A percentile compares a stretch with the other conserved stretches of the same genome.
These are phyloP conservation scores for Babesia bigemina DNA, from an alignment of 169 alveolate species.

Conservation along the genomic window DNA sequence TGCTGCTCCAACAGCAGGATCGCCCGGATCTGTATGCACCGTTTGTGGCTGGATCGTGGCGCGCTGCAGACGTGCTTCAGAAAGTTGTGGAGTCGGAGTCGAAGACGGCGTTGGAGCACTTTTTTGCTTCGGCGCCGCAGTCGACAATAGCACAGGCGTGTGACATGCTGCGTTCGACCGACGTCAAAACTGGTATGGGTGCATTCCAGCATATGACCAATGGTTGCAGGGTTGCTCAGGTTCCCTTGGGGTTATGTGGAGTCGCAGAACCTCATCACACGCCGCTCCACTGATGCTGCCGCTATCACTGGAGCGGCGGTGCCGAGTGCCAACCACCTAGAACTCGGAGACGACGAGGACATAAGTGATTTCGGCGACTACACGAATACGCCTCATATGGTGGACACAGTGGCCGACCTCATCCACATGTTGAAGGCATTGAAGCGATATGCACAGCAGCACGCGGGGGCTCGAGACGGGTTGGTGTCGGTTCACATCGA, in stretches of 20 bases:
- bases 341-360: not conserved
- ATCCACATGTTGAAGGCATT: slow-evolving; percentile 4
- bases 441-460: slow-evolving; percentile 11
- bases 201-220: not conserved
- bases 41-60: slow-evolving; percentile 46
- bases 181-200: slow-evolving; percentile 33
- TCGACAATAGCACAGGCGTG: slow-evolving; percentile 15
- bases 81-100: slow-evolving; percentile 30
- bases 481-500: slow-evolving; percentile 54
- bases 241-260: slow-evolving; percentile 59
- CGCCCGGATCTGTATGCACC: slow-evolving; percentile 33
- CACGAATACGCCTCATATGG: not conserved
- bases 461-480: not conserved
- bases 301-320: not conserved
- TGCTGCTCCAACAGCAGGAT: not conserved
- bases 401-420: slow-evolving; percentile 33
- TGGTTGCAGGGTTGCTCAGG: slow-evolving; percentile 37
- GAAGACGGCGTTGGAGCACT: slow-evolving; percentile 30
- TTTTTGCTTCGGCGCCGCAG: slow-evolving; percentile 24
- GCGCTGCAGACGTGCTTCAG: slow-evolving; percentile 32
- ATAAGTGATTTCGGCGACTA: not conserved
- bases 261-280: slow-evolving; percentile 4
- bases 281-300: not conserved
- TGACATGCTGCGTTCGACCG: slow-evolving; percentile 38
- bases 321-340: not conserved